A percentile compares a stretch with the other conserved stretches of the same genome.
These are phyloP conservation scores for Tolypocladium pustulatum DNA, from an alignment of 2,329 filamentous ascomycete genomes.

Conservation along the genomic window DNA sequence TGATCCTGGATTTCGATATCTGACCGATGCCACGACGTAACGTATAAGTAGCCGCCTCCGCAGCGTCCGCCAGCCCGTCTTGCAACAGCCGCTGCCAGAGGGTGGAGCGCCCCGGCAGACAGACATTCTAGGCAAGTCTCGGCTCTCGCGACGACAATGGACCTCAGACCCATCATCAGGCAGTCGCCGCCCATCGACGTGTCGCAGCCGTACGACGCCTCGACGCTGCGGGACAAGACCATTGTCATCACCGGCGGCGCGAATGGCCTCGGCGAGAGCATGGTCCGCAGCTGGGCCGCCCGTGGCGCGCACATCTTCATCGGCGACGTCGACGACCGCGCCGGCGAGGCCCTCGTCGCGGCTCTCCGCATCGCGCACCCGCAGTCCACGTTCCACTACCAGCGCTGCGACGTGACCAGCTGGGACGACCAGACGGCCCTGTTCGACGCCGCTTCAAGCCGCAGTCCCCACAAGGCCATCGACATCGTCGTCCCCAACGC, in stretches of 20 bases:
- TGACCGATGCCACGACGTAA: background rate
- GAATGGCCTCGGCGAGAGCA: constrained; percentile 46
- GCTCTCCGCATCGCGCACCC: constrained; percentile 31
- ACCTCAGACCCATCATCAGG: constrained; percentile 13
- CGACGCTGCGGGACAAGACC: constrained; percentile 40
- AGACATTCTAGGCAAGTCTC: too few species aligned
- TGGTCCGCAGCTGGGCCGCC: constrained; percentile 42
- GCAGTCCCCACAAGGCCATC: constrained; percentile 44
- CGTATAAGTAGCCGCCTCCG: background rate
- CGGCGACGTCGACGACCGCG: constrained; percentile 47
- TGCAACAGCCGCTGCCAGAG: background rate
- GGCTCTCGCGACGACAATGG: background rate
- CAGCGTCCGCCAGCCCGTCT: background rate
- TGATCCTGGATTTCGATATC: background rate
- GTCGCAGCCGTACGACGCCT: constrained; percentile 29
- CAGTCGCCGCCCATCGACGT: constrained; percentile 36
- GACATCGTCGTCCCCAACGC: constrained; percentile 59
- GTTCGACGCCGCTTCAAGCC: constrained; percentile 45
- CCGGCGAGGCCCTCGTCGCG: constrained; percentile 44
- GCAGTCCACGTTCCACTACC: constrained; percentile 38
- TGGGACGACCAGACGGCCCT: constrained; percentile 55
- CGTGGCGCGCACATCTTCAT: constrained; percentile 51
- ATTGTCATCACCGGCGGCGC: constrained; percentile 56
- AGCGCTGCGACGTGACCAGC: constrained; percentile 53
- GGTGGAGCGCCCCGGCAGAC: background rate